Conservation (phyloP, 225 moss, liverwort and hornwort species). For the Lunularia cruciata region DNA sequence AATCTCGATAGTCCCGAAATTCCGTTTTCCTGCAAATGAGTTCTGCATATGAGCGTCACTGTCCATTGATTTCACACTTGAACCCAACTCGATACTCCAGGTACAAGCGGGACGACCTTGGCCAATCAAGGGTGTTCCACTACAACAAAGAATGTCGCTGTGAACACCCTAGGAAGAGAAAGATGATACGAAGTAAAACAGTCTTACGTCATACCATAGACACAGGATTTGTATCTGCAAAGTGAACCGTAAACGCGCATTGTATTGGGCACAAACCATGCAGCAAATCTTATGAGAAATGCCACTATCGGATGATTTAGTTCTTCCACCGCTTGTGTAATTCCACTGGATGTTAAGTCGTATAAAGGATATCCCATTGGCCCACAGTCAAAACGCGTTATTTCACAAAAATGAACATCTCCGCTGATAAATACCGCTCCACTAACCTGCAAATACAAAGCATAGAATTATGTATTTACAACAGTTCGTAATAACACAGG, state of each 20-base stretch:
- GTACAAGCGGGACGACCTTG: too few relatives aligned
- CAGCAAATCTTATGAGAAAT: constrained; percentile 51
- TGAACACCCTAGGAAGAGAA: too few relatives aligned
- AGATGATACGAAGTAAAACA: too few relatives aligned
- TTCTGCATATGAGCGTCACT: too few relatives aligned
- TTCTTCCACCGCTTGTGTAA: constrained; percentile 88
- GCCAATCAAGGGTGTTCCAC: too few relatives aligned
- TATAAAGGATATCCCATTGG: constrained; percentile 64
- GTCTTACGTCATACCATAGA: constrained; percentile 53
- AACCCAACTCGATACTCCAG: too few relatives aligned
- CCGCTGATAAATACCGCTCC: constrained; percentile 86
- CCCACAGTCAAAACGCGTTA: constrained; percentile 80
- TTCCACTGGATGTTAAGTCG: constrained; percentile 88
- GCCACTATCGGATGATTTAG: constrained; percentile 54
- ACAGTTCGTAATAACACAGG: too few relatives aligned
- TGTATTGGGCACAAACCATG: constrained; percentile 72
- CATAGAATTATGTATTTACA: too few relatives aligned
- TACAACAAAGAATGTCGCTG: too few relatives aligned
- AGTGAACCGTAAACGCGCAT: constrained; percentile 69
- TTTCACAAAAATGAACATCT: constrained; percentile 93
- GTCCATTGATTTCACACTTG: too few relatives aligned
- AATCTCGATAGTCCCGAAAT: constrained; percentile 78
- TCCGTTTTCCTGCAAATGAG: constrained; percentile 39
- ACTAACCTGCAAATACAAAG: constrained; percentile 53
- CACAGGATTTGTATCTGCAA: constrained; percentile 57